These are phyloP conservation scores for Knufia petricola DNA, from an alignment of 2,329 filamentous ascomycete genomes.

Conservation along the genomic window DNA sequence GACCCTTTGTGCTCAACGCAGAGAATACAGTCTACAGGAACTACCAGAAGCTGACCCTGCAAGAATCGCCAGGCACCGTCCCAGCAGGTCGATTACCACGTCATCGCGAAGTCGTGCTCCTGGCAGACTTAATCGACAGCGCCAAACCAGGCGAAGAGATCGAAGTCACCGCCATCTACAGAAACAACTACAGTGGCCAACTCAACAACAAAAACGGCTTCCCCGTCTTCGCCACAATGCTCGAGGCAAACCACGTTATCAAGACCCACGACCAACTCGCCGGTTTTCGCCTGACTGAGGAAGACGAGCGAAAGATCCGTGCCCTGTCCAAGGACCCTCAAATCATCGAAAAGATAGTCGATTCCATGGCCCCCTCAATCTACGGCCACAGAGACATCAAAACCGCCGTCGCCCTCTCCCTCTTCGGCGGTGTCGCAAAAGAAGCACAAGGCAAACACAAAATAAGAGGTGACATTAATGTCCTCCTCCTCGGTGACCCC, in stretches of 20 bases:
- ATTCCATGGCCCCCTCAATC: constrained; percentile 91
- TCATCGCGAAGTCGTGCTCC: constrained; percentile 84
- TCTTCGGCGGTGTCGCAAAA: constrained; percentile 93
- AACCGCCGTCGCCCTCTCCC: constrained; percentile 83
- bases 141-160: constrained; percentile 97
- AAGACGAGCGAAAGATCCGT: constrained; percentile 87
- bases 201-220: constrained; percentile 98
- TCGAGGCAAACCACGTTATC: constrained; percentile 94
- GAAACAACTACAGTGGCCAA: constrained; percentile 96
- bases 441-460: constrained; percentile 77
- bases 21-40: constrained; percentile 98
- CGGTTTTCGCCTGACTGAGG: constrained; percentile 87
- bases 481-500: constrained; percentile 88
- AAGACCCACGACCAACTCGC: constrained; percentile 96
- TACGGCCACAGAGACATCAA: constrained; percentile 97
- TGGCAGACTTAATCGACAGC: constrained; percentile 94
- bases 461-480: constrained; percentile 95
- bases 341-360: constrained; percentile 85
- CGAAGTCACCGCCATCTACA: constrained; percentile 91
- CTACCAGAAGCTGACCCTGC: constrained; percentile 93
- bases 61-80: constrained; percentile 94
- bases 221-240: constrained; percentile 92
- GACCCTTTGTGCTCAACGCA: constrained; percentile 89
- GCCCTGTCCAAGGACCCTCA: constrained; percentile 78
- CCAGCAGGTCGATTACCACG: constrained; percentile 89